Evolutionary conservation across 306 rosid species (phyloP), one percentile per base, ranked within the genome.

Genomic region (Trifolium pratense): DNA sequence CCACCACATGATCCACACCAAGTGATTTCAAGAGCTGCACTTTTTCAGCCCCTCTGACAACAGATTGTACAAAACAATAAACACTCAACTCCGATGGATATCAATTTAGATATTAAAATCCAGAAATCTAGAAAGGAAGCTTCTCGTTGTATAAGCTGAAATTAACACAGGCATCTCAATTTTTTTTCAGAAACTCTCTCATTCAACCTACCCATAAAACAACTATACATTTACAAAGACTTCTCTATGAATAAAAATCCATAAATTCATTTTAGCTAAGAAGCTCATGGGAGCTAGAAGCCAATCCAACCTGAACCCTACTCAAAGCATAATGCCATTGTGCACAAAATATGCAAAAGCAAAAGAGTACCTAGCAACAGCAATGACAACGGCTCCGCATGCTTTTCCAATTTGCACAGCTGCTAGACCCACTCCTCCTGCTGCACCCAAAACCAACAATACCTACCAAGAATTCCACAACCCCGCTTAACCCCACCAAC

Each of bases 381-480:
- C 98, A 79, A 94, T 87, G 67, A 94, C 97, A 88, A 83, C 34
- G 58, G 96, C 97, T 18, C 97, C 96, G 51, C 87, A 77, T 12
- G 86, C 86, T 85, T 91, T 94, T 59, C 99, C 97, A 48, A 94
- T 91, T 75, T 94, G 98, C 37, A 94, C 89, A 53, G 99, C 95
- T 51, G 97, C 91, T 78, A 94, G 85, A 49, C 99, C 97, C 32
- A 91, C 99, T 9, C 96, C 99, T 26, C 99, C 97, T 20, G 97
- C 97, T 6, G 97, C 99, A 74, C 96, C 99, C 68, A 94, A 91
- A 75, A 94, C 95, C 82, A 94, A 68, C 84, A 94, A 78, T 23
- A 94, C 98, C 98, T 92, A 65, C 43, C 79, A 40, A 40, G 55
- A 65, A 66, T 45, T 49, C 52, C 73, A 70, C 23, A 13, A 37